Evolutionary conservation across 2,329 filamentous ascomycete genomes (phyloP).

Genomic region (Falciphora oryzae): DNA sequence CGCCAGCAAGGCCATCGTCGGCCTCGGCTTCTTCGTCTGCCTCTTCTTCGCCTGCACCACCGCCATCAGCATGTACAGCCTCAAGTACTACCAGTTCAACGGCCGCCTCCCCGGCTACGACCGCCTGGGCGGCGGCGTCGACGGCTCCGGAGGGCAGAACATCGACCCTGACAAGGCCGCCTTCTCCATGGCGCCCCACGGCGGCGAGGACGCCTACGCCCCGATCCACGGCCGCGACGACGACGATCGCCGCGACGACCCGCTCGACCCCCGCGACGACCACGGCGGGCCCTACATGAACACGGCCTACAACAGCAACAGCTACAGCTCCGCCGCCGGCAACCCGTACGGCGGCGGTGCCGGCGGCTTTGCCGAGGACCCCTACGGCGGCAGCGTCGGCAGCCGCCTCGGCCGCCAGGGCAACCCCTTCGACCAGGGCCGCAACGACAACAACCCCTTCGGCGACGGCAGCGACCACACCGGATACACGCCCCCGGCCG

Average conservation of each 20-base stretch:
- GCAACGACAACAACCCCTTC: constrained; percentile 35
- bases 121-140: constrained; percentile 29
- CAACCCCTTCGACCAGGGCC: constrained; percentile 19
- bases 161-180: constrained; percentile 66
- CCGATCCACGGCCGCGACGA: constrained; percentile 51
- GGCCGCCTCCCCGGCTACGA: constrained; percentile 58
- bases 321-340: constrained; percentile 3
- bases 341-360: constrained; percentile 10
- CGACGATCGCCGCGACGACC: constrained; percentile 36
- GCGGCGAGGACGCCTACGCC: constrained; percentile 58
- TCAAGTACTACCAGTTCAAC: constrained; percentile 57
- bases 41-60: constrained; percentile 49
- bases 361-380: constrained; percentile 6
- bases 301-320: constrained; percentile 7
- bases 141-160: constrained; percentile 33
- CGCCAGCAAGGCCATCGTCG: constrained; percentile 59
- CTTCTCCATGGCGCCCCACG: constrained; percentile 60
- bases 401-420: constrained; percentile 19
- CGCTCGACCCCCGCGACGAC: constrained; percentile 29
- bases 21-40: constrained; percentile 56
- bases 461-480: constrained; percentile 40
- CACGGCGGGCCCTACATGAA: constrained; percentile 12
- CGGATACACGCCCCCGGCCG: constrained; percentile 24
- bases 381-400: constrained; percentile 14
- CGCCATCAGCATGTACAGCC: constrained; percentile 52